Conservation (phyloP, 306 rosid genomes). For the Vigna mungo region DNA sequence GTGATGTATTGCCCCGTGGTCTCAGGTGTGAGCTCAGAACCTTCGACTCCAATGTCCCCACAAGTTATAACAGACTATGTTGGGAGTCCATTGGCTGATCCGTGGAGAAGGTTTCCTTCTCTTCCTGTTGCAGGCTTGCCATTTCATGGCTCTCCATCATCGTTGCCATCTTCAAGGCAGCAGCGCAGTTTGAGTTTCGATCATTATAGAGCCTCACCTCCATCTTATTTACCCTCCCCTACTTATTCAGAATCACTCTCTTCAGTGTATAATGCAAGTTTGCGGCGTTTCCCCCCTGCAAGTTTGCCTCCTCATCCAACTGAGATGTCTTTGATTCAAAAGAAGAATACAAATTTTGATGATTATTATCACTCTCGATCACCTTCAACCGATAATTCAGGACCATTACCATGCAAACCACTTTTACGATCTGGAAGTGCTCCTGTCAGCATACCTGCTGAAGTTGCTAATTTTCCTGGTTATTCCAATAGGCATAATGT, state of each 20-base stretch:
- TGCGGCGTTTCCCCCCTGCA: slow-evolving; percentile 58
- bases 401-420: slow-evolving; percentile 54
- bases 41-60: slow-evolving; percentile 72
- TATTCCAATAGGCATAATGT: slow-evolving; percentile 55
- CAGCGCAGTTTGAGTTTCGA: slow-evolving; percentile 81
- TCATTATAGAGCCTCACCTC: slow-evolving; percentile 60
- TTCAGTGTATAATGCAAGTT: slow-evolving; percentile 53
- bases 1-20: slow-evolving; percentile 69
- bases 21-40: slow-evolving; percentile 62
- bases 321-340: slow-evolving; percentile 58
- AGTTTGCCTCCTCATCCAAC: slow-evolving; percentile 76
- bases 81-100: slow-evolving; percentile 85
- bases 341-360: slow-evolving; percentile 62
- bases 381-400: slow-evolving; percentile 64
- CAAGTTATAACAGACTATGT: slow-evolving; percentile 83
- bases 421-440: slow-evolving; percentile 84
- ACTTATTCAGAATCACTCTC: slow-evolving; percentile 67
- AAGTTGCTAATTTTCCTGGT: slow-evolving; percentile 55
- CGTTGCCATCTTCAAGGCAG: slow-evolving; percentile 61
- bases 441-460: slow-evolving; percentile 66
- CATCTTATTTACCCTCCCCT: slow-evolving; percentile 76
- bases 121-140: slow-evolving; percentile 59
- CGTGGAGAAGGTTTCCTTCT: slow-evolving; percentile 64
- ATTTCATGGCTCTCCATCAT: slow-evolving; percentile 60
- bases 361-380: slow-evolving; percentile 74